Percentiles rank a stretch among this genome's conserved stretches.
phyloP scores from a whole-genome alignment of 1,284 basidiomycete genomes.

The Ceratobasidium theobromae region DNA sequence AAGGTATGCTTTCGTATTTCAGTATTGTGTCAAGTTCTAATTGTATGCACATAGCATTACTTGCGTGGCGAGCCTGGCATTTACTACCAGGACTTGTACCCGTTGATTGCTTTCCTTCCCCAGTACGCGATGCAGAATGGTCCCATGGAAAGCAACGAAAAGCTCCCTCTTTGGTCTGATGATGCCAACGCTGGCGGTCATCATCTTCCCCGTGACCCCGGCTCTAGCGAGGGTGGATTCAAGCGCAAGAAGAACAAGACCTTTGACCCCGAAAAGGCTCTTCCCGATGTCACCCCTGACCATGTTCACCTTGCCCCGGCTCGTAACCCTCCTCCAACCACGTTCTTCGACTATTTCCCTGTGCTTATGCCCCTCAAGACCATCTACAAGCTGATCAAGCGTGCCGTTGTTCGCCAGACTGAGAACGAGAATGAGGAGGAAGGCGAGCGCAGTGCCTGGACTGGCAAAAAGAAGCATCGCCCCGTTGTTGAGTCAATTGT shows the following conservation, averaged over 20 bases:
- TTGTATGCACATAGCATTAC: constrained; percentile 40
- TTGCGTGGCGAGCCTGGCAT: constrained; percentile 54
- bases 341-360: constrained; percentile 54
- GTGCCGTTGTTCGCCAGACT: constrained; percentile 13
- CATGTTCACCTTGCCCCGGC: constrained; percentile 30
- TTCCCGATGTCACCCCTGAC: constrained; percentile 45
- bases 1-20: constrained; percentile 43
- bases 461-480: constrained; percentile 41
- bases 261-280: constrained; percentile 59
- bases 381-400: constrained; percentile 42
- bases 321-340: constrained; percentile 32
- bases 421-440: constrained; percentile 2
- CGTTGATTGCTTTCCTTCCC: constrained; percentile 56
- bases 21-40: background rate
- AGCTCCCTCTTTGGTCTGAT: constrained; percentile 58
- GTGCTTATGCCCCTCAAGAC: constrained; percentile 57
- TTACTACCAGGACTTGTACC: constrained; percentile 48
- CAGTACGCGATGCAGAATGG: constrained; percentile 44
- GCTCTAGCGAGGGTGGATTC: background rate
- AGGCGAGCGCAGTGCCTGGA: constrained; percentile 19
- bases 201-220: constrained; percentile 5
- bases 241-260: constrained; percentile 30
- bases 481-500: constrained; percentile 61
- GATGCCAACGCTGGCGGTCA: constrained; percentile 37
- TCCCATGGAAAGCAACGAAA: constrained; percentile 42